Conservation (phyloP, 768 basidiomycete species). For the Wakefieldia striispora region DNA sequence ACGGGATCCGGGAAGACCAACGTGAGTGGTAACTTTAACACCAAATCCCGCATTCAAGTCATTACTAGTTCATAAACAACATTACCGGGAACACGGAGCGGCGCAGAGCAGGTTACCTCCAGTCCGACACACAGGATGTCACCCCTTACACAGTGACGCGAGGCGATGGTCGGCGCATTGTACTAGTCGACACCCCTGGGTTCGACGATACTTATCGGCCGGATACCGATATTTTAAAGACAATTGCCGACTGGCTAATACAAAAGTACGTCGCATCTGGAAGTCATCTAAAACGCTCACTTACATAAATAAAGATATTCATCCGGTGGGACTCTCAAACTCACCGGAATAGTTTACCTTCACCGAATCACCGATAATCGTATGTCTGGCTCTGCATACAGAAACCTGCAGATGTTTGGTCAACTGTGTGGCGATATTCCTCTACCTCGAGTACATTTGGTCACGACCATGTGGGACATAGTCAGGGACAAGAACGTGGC, state of each 20-base stretch:
- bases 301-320: slow-evolving; percentile 7
- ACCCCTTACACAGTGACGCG: background rate
- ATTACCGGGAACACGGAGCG: slow-evolving; percentile 6
- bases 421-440: slow-evolving; percentile 33
- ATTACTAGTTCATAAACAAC: slow-evolving; percentile 19
- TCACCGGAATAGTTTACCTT: slow-evolving; percentile 35
- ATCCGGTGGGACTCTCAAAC: background rate
- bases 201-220: slow-evolving; percentile 18
- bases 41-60: too few relatives aligned
- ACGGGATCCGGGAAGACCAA: slow-evolving; percentile 26
- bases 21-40: slow-evolving; percentile 12
- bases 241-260: slow-evolving; percentile 18
- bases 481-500: slow-evolving; percentile 15
- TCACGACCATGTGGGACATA: slow-evolving; percentile 38
- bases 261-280: slow-evolving; percentile 9
- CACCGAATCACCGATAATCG: slow-evolving; percentile 36
- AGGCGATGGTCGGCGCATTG: background rate
- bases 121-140: slow-evolving; percentile 11
- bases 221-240: slow-evolving; percentile 10
- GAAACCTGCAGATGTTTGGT: slow-evolving; percentile 34
- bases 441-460: slow-evolving; percentile 30
- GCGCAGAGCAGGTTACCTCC: background rate
- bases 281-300: background rate
- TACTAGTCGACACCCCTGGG: slow-evolving; percentile 21
- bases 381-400: slow-evolving; percentile 29